phyloP scores from a whole-genome alignment of 2,329 filamentous ascomycete species.

The Emericellopsis atlantica region DNA sequence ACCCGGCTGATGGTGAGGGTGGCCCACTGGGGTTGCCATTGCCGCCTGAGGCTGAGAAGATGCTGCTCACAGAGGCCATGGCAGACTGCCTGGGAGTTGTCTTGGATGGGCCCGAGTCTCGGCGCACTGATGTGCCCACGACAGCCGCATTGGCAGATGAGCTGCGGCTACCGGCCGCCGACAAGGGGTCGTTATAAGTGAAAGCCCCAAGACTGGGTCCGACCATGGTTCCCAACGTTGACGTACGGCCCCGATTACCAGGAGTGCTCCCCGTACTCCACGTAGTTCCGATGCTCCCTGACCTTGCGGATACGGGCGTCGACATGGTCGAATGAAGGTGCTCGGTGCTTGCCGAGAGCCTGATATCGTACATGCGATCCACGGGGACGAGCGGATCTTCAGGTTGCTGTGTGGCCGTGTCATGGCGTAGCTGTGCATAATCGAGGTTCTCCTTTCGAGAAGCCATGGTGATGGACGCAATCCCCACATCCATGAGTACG shows the following conservation, averaged over 20 bases:
- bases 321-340: constrained; percentile 43
- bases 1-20: constrained; percentile 3
- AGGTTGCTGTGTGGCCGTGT: constrained; percentile 10
- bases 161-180: constrained; percentile 26
- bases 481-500: constrained; percentile 77
- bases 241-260: constrained; percentile 20
- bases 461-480: constrained; percentile 87
- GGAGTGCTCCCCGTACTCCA: constrained; percentile 10
- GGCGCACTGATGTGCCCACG: constrained; percentile 13
- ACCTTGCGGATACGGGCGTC: constrained; percentile 19
- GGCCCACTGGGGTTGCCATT: constrained; percentile 2
- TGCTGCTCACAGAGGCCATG: constrained; percentile 2
- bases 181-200: constrained; percentile 27
- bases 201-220: constrained; percentile 20
- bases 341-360: constrained; percentile 61
- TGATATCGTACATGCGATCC: constrained; percentile 58
- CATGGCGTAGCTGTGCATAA: constrained; percentile 18
- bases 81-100: constrained; percentile 8
- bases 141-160: constrained; percentile 28
- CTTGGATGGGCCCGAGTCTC: constrained; percentile 8
- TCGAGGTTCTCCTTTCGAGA: constrained; percentile 41
- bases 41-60: constrained; percentile 2
- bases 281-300: constrained; percentile 18
- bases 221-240: constrained; percentile 10
- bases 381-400: constrained; percentile 26